A percentile compares a stretch with the other conserved stretches of the same genome.
Evolutionary conservation across 1,139 yeast species (phyloP).

Genomic region (Lodderomyces beijingensis): DNA sequence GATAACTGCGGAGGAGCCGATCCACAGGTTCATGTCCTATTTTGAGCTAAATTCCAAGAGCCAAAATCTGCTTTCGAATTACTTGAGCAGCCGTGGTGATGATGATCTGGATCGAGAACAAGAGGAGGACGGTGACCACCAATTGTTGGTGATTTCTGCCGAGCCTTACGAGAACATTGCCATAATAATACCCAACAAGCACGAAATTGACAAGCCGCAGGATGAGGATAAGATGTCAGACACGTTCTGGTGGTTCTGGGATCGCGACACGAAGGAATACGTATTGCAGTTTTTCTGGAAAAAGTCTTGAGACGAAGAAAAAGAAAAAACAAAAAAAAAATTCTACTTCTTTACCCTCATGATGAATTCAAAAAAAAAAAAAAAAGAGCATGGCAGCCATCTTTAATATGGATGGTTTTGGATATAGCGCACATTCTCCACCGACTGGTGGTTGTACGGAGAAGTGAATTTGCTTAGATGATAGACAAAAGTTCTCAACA

Average conservation of each 20-base stretch:
- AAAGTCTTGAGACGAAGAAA: background rate
- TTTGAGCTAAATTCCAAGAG: slow-evolving; percentile 57
- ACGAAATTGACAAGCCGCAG: slow-evolving; percentile 45
- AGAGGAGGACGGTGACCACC: slow-evolving; percentile 33
- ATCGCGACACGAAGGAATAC: slow-evolving; percentile 61
- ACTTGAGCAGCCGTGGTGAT: slow-evolving; percentile 16
- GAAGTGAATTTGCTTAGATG: too few species aligned
- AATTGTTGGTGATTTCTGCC: slow-evolving; percentile 70
- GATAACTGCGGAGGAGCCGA: slow-evolving; percentile 47
- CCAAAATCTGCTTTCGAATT: slow-evolving; percentile 25
- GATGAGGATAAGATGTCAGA: slow-evolving; percentile 31
- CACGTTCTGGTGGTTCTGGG: slow-evolving; percentile 68
- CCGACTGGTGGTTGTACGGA: too few species aligned
- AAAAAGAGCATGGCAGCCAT: too few species aligned
- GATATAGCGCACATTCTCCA: too few species aligned
- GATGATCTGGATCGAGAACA: slow-evolving; percentile 16
- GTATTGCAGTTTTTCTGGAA: slow-evolving; percentile 55
- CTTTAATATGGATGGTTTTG: too few species aligned
- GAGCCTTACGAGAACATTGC: slow-evolving; percentile 82
- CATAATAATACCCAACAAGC: slow-evolving; percentile 59
- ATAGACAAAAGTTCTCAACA: too few species aligned
- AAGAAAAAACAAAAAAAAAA: background rate
- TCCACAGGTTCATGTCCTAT: slow-evolving; percentile 68
- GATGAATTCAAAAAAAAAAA: too few species aligned
- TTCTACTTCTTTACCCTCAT: too few species aligned